Conservation (phyloP, 83 land plant species). For the Isoetes engelmannii region DNA sequence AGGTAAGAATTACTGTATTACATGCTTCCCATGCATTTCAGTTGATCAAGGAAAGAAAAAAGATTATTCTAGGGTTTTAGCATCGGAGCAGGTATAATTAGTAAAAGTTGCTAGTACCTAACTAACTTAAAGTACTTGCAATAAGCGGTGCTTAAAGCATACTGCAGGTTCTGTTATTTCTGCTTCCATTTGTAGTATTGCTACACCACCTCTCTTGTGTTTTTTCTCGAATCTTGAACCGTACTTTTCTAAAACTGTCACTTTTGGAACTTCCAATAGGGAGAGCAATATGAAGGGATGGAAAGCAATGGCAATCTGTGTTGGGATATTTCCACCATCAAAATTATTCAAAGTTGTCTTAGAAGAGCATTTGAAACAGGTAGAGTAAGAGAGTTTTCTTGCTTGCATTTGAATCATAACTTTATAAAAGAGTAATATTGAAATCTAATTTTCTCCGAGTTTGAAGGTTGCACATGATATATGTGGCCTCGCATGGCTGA, state of each 20-base stretch:
- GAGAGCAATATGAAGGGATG: conserved; percentile 22
- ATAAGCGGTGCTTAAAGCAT: too few relatives aligned
- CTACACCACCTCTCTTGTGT: neutral
- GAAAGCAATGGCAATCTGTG: conserved; percentile 25
- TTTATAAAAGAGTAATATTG: too few relatives aligned
- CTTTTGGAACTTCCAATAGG: neutral
- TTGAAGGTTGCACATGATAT: too few relatives aligned
- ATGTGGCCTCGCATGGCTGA: too few relatives aligned
- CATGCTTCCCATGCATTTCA: too few relatives aligned
- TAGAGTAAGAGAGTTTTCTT: neutral
- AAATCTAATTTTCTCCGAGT: too few relatives aligned
- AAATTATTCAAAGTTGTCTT: conserved; percentile 11
- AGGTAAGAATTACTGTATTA: conserved; percentile 5
- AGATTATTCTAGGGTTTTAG: neutral
- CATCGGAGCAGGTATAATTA: too few relatives aligned
- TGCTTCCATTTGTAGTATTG: too few relatives aligned
- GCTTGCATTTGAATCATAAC: neutral
- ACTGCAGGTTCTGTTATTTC: too few relatives aligned
- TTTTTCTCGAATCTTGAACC: neutral
- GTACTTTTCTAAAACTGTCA: neutral
- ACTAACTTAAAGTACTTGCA: too few relatives aligned
- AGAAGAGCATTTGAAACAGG: conserved; percentile 22
- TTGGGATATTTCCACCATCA: conserved; percentile 21
- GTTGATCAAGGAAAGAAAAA: neutral
- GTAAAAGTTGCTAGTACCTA: too few relatives aligned